Evolutionary conservation across 192 early-diverging fungal species (phyloP), one percentile per base, ranked within the genome.

Genomic region (Backusella australiensis): DNA sequence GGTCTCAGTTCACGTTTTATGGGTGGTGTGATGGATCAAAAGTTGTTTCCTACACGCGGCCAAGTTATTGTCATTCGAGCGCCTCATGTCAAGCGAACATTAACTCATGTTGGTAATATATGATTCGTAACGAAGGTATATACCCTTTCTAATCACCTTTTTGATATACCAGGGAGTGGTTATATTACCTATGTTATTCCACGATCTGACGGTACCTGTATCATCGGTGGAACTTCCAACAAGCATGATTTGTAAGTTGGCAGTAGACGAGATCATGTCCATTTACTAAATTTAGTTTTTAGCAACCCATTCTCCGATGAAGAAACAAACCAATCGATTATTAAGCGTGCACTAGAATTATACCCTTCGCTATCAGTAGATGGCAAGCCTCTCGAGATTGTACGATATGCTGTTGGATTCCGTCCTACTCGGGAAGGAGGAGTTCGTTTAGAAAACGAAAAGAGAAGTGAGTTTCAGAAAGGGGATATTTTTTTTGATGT

Each of bases 21-120:
- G 6, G 86, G 83, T 19, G 96, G 94, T 7, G 92, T 97, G 1
- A 78, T 90, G 34, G 96, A 97, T 74, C 36, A 53, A 15, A 73
- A 86, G 12, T 85, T 96, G 74, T 95, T 88, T 78, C 91, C 96
- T 2, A 90, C 90, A 14, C 87, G 95, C 7, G 96, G 96, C 3
- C 95, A 97, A 79, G 93, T 88, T 23, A 85, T 96, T 4, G 76
- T 94, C n/a, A 89, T 94, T 19, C 72, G 85, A 9, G 94, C 94
- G 3, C 92, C 92, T 14, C 85, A 91, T 46, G 89, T 91, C 15
- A 86, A 91, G 46, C 81, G 84, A 67, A 94, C 92, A 8, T 84
- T 92, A 67, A 84, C 75, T 73, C 69, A 69, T 73, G 65, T 81
- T 86, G 52, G 80, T 79, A 67, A 67, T 39, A 39, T 39, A 79